Base-by-base conservation (phyloP, 306 rosid genomes). In the Macrotyloma uniflorum region DNA sequence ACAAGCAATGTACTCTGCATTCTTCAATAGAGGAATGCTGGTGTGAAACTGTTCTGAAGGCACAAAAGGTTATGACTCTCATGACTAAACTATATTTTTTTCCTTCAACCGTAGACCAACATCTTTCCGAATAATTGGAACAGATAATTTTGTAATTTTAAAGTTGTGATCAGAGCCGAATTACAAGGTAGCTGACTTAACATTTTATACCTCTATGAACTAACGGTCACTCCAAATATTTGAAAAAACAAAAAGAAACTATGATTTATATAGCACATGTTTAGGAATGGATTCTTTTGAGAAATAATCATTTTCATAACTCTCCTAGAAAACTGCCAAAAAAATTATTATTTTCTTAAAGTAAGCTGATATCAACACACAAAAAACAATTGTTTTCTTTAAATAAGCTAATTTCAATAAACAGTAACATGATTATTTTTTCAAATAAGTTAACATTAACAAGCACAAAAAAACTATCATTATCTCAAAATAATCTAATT, bases 1-100 rank as follows among this genome's bases (percentile, higher is more conserved):
- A 45, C 70, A 45, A 63, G 75, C n/a, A 67, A 13, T 43, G 20
- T 69, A 57, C 76, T 54, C 59, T 68, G 24, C 67, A 57, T 68
- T 65, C 47, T 68, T 33, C 67, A 40, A 67, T 67, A 38, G 18
- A 53, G 46, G 38, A 66, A 51, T 66, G 42, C 53, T 38, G 16
- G 45, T 62, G 79, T 62, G 79, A 75, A 33, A 63, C 38, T 40
- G 42, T 30, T 67, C 35, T 55, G 19, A 78, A 40, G 67, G 67
- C 23, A n/a, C 40, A 23, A 40, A 33, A 51, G 5, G 45, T 42
- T 54, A 5, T 65, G 47, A 64, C 65, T 65, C 81, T 68, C 76
- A 40, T 28, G 69, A 55, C 75, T n/a, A n/a, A n/a, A n/a, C n/a
- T n/a, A n/a, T n/a, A n/a, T n/a, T 55, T 30, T 6, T 43, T 5